phyloP scores from a whole-genome alignment of 441 rosid genomes.

The Euphorbia schlechtendalii region DNA sequence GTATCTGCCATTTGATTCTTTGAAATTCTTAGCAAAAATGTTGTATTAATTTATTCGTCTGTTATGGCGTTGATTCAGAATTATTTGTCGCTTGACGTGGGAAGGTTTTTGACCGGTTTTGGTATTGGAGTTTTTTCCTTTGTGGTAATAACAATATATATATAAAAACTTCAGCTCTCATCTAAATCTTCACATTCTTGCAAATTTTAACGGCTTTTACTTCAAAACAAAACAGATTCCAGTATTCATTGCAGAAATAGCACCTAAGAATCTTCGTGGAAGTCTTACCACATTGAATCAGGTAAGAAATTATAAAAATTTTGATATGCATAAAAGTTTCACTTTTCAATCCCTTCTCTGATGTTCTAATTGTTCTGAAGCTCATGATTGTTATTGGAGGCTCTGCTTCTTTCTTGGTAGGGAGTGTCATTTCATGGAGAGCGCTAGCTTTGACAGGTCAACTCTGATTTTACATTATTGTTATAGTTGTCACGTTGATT shows the following conservation, averaged over 20 bases:
- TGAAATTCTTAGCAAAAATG: background rate
- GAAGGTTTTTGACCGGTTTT: constrained; percentile 77
- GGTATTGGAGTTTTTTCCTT: constrained; percentile 85
- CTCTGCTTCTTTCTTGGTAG: constrained; percentile 55
- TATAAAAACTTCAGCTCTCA: background rate
- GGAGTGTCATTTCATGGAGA: constrained; percentile 70
- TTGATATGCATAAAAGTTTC: background rate
- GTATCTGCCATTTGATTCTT: constrained; percentile 27
- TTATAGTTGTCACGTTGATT: background rate
- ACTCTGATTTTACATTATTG: background rate
- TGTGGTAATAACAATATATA: constrained; percentile 52
- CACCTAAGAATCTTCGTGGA: constrained; percentile 83
- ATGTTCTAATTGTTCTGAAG: constrained; percentile 25
- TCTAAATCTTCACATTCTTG: background rate
- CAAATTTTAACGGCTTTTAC: background rate
- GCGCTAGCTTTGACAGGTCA: constrained; percentile 71
- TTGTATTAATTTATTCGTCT: background rate
- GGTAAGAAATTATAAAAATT: constrained; percentile 20
- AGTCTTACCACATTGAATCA: constrained; percentile 78
- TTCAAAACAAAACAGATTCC: constrained; percentile 53
- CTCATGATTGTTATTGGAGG: constrained; percentile 74
- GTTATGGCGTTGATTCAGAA: constrained; percentile 31
- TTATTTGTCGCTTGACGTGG: constrained; percentile 53
- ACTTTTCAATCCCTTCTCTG: background rate
- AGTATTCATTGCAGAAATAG: constrained; percentile 71